Conservation (phyloP, 2,329 filamentous ascomycete genomes). For the Aspergillus glaucus region DNA sequence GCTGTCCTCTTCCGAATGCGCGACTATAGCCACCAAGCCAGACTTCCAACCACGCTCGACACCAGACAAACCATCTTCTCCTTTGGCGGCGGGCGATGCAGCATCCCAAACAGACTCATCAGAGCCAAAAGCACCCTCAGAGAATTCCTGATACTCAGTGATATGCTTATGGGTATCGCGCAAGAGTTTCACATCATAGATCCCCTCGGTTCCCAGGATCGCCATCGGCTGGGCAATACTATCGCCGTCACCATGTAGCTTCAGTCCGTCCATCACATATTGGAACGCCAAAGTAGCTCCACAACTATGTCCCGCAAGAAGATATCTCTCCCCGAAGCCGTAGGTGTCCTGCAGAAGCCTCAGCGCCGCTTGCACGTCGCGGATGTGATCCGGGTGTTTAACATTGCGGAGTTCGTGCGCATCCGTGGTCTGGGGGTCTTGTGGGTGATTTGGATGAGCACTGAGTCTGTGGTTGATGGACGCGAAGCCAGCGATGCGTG, state of each 20-base stretch:
- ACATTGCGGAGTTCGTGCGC: slow-evolving; percentile 28
- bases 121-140: slow-evolving; percentile 38
- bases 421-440: slow-evolving; percentile 24
- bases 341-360: slow-evolving; percentile 37
- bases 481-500: slow-evolving; percentile 35
- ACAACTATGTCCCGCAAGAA: slow-evolving; percentile 43
- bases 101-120: slow-evolving; percentile 33
- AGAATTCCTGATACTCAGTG: slow-evolving; percentile 33
- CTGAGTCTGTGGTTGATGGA: slow-evolving; percentile 45
- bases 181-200: slow-evolving; percentile 38
- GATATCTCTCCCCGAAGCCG: slow-evolving; percentile 32
- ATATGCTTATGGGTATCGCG: slow-evolving; percentile 27
- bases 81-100: slow-evolving; percentile 30
- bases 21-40: slow-evolving; percentile 33
- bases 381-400: slow-evolving; percentile 41
- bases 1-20: slow-evolving; percentile 36
- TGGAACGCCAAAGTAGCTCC: slow-evolving; percentile 44
- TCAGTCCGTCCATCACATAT: slow-evolving; percentile 26
- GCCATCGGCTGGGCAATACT: slow-evolving; percentile 25
- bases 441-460: slow-evolving; percentile 35
- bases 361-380: slow-evolving; percentile 36
- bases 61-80: slow-evolving; percentile 20
- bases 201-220: slow-evolving; percentile 39
- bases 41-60: slow-evolving; percentile 28
- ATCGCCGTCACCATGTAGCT: slow-evolving; percentile 10